Evolutionary conservation across 768 basidiomycete species (phyloP), one percentile per base, ranked within the genome.

Genomic region (Lentinula raphanica): DNA sequence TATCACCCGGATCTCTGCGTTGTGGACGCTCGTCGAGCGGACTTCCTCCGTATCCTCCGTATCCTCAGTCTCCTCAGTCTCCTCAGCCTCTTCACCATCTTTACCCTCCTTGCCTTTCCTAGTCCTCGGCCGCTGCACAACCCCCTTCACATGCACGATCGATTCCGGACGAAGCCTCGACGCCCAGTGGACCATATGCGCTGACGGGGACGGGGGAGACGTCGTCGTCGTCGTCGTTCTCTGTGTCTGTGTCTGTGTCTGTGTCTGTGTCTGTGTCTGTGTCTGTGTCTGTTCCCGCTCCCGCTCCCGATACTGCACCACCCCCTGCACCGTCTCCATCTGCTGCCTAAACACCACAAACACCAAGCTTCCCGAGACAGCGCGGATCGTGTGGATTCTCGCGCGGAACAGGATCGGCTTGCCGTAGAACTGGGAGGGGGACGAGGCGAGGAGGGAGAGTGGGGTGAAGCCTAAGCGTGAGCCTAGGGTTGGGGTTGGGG

Each of bases 1-100:
- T 74, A 76, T 77, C 29, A 50, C 32, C n/a, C 21, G 6, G 6
- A 59, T 11, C 9, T 59, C 58, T 3, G 32, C 2, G 28, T 53
- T 29, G 29, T 59, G 58, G 3, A 59, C 3, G 3, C 27, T n/a
- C 5, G 58, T 38, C n/a, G n/a, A n/a, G n/a, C n/a, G n/a, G n/a
- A n/a, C n/a, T n/a, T n/a, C n/a, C n/a, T n/a, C n/a, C n/a, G n/a
- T n/a, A n/a, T n/a, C n/a, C n/a, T n/a, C n/a, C n/a, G n/a, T n/a
- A n/a, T n/a, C n/a, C n/a, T 25, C 15, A 11, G 2, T 46, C 13
- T 0, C 53, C 27, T 45, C 38, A 13, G 0, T 27, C 36, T 15
- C 35, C 23, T n/a, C n/a, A n/a, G n/a, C n/a, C n/a, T n/a, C n/a
- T n/a, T n/a, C n/a, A n/a, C n/a, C n/a, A n/a, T n/a, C n/a, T n/a